Evolutionary conservation across 1,139 yeast species (phyloP), one percentile per base, ranked within the genome.

Genomic region (Zygoascus hellenicus): DNA sequence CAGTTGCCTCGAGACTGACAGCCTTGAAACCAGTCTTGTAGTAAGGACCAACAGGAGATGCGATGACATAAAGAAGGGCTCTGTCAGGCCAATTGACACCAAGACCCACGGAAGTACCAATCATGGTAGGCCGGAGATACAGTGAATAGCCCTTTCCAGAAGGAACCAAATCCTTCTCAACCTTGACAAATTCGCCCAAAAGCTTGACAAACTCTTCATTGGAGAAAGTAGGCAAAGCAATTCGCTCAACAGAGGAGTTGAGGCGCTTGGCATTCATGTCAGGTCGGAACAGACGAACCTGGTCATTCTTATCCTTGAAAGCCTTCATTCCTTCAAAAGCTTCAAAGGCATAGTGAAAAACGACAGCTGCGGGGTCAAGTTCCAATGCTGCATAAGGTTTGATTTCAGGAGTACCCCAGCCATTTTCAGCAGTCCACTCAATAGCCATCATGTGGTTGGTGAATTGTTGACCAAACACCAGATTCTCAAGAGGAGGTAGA

Each of bases 251-350:
- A 15, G 95, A 83, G 58, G 79, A 76, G 72, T 87, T 87, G 88
- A 92, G 81, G 69, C 98, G 80, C 48, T 67, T 78, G 95, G 90
- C 88, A 72, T 92, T 92, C 76, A 76, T 85, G 65, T 87, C 86
- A 30, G 95, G 85, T 67, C 98, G 81, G 75, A 92, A 92, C 63
- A 90, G 72, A 58, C 96, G 78, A 58, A 88, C 74, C 56, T 80
- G 84, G 39, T 84, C 72, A 15, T 69, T 59, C 55, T 83, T 51
- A 49, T 64, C 69, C 58, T 80, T 77, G 76, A 89, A 92, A 6
- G 97, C 97, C 74, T 92, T 92, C 75, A 92, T 76, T 55, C 98
- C 98, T 73, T 92, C 98, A 60, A 92, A 92, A 56, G 92, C 77
- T 67, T 89, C 96, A 63, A 92, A 92, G 1, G 96, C 92, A 61